Evolutionary conservation across 305 asterid species (phyloP).

Genomic region (Fraxinus sp.): DNA sequence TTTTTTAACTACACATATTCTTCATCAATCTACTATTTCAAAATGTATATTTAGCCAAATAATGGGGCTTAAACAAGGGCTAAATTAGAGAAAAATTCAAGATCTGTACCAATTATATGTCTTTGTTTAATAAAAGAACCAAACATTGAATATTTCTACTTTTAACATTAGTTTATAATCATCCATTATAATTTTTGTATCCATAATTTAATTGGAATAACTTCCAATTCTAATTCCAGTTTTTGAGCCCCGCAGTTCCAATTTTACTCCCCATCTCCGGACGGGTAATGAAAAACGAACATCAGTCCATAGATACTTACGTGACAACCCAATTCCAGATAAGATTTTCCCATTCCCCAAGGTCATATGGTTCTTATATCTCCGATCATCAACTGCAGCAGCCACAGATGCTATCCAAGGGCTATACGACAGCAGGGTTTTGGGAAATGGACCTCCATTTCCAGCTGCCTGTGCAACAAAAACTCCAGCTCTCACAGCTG

Average conservation of each 20-base stretch:
- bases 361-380: constrained; percentile 88
- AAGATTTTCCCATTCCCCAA: constrained; percentile 86
- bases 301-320: constrained; percentile 49
- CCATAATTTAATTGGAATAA: background rate
- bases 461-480: constrained; percentile 99
- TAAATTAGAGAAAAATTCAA: background rate
- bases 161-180: background rate
- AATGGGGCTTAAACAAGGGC: too few relatives aligned
- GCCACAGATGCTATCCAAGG: constrained; percentile 98
- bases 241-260: background rate
- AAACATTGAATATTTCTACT: background rate
- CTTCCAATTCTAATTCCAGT: background rate
- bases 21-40: too few relatives aligned
- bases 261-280: background rate
- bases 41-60: too few relatives aligned
- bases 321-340: constrained; percentile 87
- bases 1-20: too few relatives aligned
- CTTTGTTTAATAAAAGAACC: background rate
- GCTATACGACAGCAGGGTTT: constrained; percentile 86
- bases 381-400: constrained; percentile 96
- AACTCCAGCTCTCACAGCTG: constrained; percentile 96
- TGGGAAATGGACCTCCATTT: constrained; percentile 97
- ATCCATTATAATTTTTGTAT: background rate
- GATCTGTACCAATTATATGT: background rate
- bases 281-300: background rate